phyloP scores from a whole-genome alignment of 257 asterid species.

The Petunia axillaris region DNA sequence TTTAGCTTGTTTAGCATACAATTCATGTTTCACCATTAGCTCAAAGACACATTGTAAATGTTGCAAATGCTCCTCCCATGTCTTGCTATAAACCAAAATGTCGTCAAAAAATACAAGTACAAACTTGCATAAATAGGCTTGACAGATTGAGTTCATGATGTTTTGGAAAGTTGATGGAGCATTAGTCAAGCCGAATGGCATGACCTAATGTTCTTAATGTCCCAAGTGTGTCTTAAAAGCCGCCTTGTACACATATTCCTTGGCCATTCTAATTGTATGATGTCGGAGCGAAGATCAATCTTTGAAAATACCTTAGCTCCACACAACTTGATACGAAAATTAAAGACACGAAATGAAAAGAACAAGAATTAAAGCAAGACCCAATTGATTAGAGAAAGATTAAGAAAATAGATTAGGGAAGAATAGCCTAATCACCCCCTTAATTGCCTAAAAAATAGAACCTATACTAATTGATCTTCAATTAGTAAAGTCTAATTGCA shows the following conservation, averaged over 20 bases:
- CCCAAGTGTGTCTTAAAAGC: not conserved
- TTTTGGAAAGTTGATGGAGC: not conserved
- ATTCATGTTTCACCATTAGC: not conserved
- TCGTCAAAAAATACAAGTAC: not conserved
- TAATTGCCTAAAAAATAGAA: too few species aligned
- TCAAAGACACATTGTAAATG: not conserved
- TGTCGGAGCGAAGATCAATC: not conserved
- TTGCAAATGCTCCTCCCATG: not conserved
- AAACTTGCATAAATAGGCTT: not conserved
- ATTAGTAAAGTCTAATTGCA: too few species aligned
- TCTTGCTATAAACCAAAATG: not conserved
- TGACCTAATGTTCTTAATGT: not conserved
- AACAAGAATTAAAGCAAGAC: too few species aligned
- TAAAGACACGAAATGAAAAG: too few species aligned
- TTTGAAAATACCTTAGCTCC: not conserved
- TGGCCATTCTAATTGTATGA: not conserved
- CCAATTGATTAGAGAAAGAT: too few species aligned
- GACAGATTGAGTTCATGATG: not conserved
- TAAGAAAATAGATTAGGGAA: too few species aligned
- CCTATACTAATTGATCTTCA: too few species aligned
- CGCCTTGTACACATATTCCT: not conserved
- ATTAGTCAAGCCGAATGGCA: not conserved
- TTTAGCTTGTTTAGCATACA: not conserved
- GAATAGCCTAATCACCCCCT: too few species aligned
- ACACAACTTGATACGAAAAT: too few species aligned